Evolutionary conservation across 352 stramenopile genomes (phyloP).

Genomic region (Phytophthora quininea): DNA sequence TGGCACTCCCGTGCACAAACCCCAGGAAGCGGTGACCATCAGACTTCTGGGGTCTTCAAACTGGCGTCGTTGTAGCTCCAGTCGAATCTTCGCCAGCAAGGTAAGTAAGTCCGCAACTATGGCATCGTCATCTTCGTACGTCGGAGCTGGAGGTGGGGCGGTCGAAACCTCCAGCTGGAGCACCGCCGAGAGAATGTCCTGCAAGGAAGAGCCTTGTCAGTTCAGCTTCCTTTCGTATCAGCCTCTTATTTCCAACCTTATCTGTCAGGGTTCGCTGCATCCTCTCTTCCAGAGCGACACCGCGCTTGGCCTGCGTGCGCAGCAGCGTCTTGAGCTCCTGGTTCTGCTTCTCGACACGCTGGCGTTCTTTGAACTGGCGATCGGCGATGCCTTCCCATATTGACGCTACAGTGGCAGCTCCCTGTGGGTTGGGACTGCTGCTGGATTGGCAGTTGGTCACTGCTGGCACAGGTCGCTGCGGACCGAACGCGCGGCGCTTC

Average conservation of each 20-base stretch:
- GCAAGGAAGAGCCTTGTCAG: constrained; percentile 1
- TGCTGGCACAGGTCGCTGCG: background rate
- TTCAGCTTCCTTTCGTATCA: background rate
- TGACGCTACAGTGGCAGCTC: background rate
- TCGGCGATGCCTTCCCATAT: constrained; percentile 38
- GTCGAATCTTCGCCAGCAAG: constrained; percentile 15
- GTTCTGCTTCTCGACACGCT: constrained; percentile 35
- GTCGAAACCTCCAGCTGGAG: no score
- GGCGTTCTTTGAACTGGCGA: constrained; percentile 34
- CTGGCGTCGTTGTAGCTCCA: constrained; percentile 24
- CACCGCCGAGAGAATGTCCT: background rate
- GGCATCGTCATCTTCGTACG: constrained; percentile 24
- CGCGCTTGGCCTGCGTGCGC: constrained; percentile 10
- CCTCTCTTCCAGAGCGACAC: constrained; percentile 8
- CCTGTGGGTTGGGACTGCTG: background rate
- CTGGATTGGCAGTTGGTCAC: background rate
- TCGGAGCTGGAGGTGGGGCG: no score
- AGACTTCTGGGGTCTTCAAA: constrained; percentile 23
- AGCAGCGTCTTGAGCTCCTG: constrained; percentile 39
- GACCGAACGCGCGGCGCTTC: constrained; percentile 11
- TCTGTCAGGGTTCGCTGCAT: constrained; percentile 11
- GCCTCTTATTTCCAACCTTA: background rate
- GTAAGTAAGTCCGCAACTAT: constrained; percentile 37
- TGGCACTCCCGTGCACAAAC: constrained; percentile 1
- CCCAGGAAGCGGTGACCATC: constrained; percentile 16